Percentiles rank a stretch among this genome's conserved stretches.
phyloP scores from a whole-genome alignment of 495 filamentous ascomycete genomes.

The Bacidia rubella region DNA sequence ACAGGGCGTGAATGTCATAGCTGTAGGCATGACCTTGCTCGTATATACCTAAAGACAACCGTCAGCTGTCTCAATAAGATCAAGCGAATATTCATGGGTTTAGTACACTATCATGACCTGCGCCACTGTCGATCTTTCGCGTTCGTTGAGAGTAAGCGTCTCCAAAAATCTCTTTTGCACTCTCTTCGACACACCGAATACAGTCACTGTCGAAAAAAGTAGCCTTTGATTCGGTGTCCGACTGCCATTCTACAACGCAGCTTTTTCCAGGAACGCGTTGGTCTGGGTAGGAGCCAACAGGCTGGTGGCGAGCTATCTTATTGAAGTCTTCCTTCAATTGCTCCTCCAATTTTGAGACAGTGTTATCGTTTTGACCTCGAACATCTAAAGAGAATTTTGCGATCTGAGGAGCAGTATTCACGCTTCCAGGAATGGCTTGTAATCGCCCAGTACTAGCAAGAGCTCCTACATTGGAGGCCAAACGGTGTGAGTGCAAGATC shows the following conservation, averaged over 20 bases:
- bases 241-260: too few species aligned
- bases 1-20: constrained; percentile 57
- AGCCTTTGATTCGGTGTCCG: too few species aligned
- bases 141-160: too few species aligned
- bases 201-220: too few species aligned
- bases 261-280: too few species aligned
- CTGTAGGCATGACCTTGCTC: constrained; percentile 44
- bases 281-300: too few species aligned
- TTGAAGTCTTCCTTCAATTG: constrained; percentile 41
- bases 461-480: constrained; percentile 40
- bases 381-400: constrained; percentile 64
- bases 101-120: too few species aligned
- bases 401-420: constrained; percentile 61
- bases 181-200: too few species aligned
- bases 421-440: constrained; percentile 49
- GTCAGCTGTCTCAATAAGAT: too few species aligned
- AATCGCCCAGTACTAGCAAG: constrained; percentile 63
- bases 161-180: too few species aligned
- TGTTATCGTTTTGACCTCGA: constrained; percentile 44
- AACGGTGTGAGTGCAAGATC: constrained; percentile 51
- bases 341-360: constrained; percentile 43
- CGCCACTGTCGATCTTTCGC: too few species aligned
- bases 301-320: constrained; percentile 31
- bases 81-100: too few species aligned
- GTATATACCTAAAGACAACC: constrained; percentile 26